Base-by-base conservation (phyloP, 164 flowering plant species). In the Cinnamomum micranthum region DNA sequence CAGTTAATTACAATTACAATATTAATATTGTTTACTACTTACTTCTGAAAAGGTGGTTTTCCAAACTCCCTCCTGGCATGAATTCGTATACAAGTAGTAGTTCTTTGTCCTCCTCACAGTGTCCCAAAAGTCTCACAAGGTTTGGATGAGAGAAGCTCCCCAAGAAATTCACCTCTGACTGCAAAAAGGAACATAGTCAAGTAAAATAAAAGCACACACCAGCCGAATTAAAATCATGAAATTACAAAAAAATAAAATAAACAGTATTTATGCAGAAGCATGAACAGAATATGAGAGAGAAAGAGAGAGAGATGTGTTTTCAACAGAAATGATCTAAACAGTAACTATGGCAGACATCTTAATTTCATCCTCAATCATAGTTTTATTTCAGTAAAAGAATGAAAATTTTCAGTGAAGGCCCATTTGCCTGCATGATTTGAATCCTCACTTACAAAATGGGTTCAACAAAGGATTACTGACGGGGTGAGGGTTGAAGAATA, bases 11-110 rank as follows among this genome's bases (percentile, higher is more conserved):
- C 47, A 41, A 4, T 41, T 41, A 41, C n/a, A 17, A 55, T 20
- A 55, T 4, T 55, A 55, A 28, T 35, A 12, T 6, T 17, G 7
- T 27, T 28, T 1, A 13, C 10, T 15, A 11, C 92, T 86, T 90
- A 94, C 97, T 88, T 82, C 93, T 84, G 75, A 90, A 94, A 22
- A 94, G 88, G 76, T 94, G 98, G 80, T 92, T 89, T 76, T 91
- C 95, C 83, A 94, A 84, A 86, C 95, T 92, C 27, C 98, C 94
- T 55, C 78, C 89, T 71, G 85, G 92, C 97, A 93, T 88, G 84
- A 77, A 92, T 71, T 93, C 97, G 59, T 93, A 93, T 13, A 88
- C 90, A 3, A 93, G 91, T 13, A 93, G 86, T 28, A 90, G 88
- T 76, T 92, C 92, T 17, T 70, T 73, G 6, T 88, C 92, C 74